Conservation (phyloP, 139 green algal genomes). For the Picochlorum sp. region DNA sequence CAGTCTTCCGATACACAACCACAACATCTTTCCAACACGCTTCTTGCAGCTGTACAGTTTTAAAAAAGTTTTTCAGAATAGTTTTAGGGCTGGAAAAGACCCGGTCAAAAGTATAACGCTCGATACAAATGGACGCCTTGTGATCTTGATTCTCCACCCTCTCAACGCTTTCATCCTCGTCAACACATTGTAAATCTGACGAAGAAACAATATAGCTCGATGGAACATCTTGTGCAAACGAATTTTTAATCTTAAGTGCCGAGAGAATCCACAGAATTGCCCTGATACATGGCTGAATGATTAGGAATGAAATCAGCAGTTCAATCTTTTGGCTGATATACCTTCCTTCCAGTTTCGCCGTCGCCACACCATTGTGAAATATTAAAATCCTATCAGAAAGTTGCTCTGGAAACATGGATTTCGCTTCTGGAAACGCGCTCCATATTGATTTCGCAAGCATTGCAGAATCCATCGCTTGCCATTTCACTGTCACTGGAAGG, state of each 20-base stretch:
- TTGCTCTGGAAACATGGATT: neutral
- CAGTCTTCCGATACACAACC: conserved; percentile 48
- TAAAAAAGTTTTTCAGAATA: conserved; percentile 38
- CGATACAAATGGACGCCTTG: neutral
- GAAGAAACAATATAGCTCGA: too few relatives aligned
- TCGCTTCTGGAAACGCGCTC: conserved; percentile 9
- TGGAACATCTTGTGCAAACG: too few relatives aligned
- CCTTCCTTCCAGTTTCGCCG: conserved; percentile 26
- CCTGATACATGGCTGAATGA: conserved; percentile 25
- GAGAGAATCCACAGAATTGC: conserved; percentile 1
- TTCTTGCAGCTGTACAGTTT: conserved; percentile 46
- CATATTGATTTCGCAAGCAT: conserved; percentile 39
- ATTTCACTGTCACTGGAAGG: conserved; percentile 56
- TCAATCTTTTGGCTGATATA: conserved; percentile 71
- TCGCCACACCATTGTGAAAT: conserved; percentile 46
- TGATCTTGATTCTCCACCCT: neutral
- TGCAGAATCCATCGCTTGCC: conserved; percentile 39
- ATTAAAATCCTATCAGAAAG: conserved; percentile 50
- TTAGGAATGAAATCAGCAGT: conserved; percentile 46
- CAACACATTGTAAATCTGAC: too few relatives aligned
- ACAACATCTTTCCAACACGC: conserved; percentile 58
- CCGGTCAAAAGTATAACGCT: conserved; percentile 14
- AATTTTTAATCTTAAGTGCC: too few relatives aligned
- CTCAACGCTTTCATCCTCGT: neutral
- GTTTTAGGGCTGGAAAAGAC: conserved; percentile 34